These are phyloP conservation scores for Cadophora gregata DNA, from an alignment of 2,329 filamentous ascomycete species.

Conservation along the genomic window DNA sequence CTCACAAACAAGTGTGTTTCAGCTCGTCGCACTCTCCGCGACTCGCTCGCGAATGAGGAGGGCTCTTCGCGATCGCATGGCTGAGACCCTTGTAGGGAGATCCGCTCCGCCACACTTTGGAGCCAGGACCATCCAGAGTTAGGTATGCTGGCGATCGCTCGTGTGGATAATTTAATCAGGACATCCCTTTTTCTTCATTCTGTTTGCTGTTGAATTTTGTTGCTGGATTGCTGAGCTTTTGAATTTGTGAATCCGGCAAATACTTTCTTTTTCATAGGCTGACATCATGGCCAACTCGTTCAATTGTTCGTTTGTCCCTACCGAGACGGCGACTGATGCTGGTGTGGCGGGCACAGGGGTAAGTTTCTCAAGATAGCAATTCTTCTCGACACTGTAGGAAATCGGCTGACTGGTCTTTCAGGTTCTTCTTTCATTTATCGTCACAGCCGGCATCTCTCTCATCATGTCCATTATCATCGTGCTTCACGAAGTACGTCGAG, in stretches of 20 bases:
- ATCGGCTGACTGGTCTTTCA: constrained; percentile 37
- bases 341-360: constrained; percentile 63
- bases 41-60: constrained; percentile 10
- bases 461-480: constrained; percentile 62
- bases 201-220: not conserved
- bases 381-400: not conserved
- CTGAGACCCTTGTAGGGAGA: constrained; percentile 13
- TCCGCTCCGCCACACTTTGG: constrained; percentile 1
- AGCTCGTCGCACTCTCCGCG: not conserved
- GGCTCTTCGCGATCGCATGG: constrained; percentile 22
- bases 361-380: constrained; percentile 40
- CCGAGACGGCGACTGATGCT: constrained; percentile 51
- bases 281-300: constrained; percentile 22
- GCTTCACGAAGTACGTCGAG: constrained; percentile 56
- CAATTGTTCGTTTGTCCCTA: constrained; percentile 27
- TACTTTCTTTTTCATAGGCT: constrained; percentile 18
- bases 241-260: not conserved
- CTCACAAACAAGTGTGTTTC: constrained; percentile 22
- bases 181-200: not conserved
- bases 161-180: not conserved
- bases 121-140: constrained; percentile 14
- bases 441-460: constrained; percentile 64
- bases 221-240: not conserved
- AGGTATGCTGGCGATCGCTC: constrained; percentile 4
- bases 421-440: constrained; percentile 70